Base-by-base conservation (phyloP, 768 basidiomycete species). In the Boletus bicolor region DNA sequence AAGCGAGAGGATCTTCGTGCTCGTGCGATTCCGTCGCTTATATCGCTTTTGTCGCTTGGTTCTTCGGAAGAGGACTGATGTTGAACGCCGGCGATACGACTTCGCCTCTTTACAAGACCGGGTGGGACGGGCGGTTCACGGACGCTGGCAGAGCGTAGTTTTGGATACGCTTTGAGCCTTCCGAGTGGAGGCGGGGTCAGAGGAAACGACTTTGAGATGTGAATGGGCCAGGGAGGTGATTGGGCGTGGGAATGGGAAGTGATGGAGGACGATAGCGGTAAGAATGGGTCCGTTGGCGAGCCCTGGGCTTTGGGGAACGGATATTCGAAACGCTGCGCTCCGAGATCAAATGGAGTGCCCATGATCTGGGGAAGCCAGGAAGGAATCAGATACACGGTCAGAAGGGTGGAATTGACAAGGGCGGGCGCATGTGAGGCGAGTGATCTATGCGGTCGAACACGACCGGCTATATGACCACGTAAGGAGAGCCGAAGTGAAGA, bases 51-150 rank as follows among this genome's bases (percentile, higher is more conserved):
- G 44, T 70, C 70, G 50, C 69, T 68, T 4, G 58, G 65, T 32
- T 71, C 69, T 41, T 65, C 69, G 26, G 69, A 64, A 12, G 59
- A 67, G 30, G 64, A 63, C 39, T 68, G 66, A n/a, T 62, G 60
- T 17, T 64, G 61, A 3, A 67, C 36, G 24, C 62, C 56, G 7
- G 60, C 24, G 54, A 72, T 53, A 52, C 57, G 64, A n/a, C 64
- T 64, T 7, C 59, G 60, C 17, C 68, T 49, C 41, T 72, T 65
- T n/a, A 63, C 70, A 35, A 71, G 65, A 1, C 67, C 67, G 17
- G 70, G 70, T 1, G 70, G 70, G 1, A 71, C 69, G 32, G 70
- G 69, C 0, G 69, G 69, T 17, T 72, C 71, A 17, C 69, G 71
- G 0, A 55, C 60, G 53, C 10, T 64, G 26, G 67, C 60, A 1